Base-by-base conservation (phyloP, 2,329 filamentous ascomycete genomes). In the Fusarium sp. region DNA sequence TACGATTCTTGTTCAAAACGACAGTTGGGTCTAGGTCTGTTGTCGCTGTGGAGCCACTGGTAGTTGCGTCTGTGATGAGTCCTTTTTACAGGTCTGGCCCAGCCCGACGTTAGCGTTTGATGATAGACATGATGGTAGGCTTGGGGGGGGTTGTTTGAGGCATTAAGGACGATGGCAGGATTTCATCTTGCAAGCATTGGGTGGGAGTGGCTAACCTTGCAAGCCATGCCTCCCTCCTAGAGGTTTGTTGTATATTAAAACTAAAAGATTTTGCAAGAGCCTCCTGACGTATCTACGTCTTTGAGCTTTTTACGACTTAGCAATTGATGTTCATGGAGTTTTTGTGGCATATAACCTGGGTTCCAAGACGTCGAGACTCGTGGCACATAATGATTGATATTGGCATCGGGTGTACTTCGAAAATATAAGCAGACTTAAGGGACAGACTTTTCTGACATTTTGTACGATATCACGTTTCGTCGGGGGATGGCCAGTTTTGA, bases 241-340 rank as follows among this genome's bases (percentile, higher is more conserved):
- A 62, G 66, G 70, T 67, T 63, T 73, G 61, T 72, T 72, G 70
- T 72, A 73, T 72, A 72, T 58, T 73, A 73, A 72, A 68, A 70
- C 56, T 30, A 54, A 57, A 70, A 47, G 61, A 67, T 62, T 71
- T 71, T 59, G 65, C 61, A 45, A 62, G 48, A 67, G 66, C 57
- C 44, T 53, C 33, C 26, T 48, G 56, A 41, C 50, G 61, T 50
- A 47, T 67, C 44, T 63, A 36, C 41, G 66, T 71, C 70, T 42
- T 62, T 59, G 45, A 73, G 51, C 48, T 67, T 71, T 39, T 71
- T 56, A 73, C 45, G 70, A 70, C 60, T 61, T 67, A 42, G 51
- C 70, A 73, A 73, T 73, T 71, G 70, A 72, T 71, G 55, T 63
- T 66, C 33, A 71, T 33, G 31, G 53, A 65, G 50, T 20, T 48